These are phyloP conservation scores for Mortierella sp. DNA, from an alignment of 371 early-diverging fungal genomes.

Conservation along the genomic window DNA sequence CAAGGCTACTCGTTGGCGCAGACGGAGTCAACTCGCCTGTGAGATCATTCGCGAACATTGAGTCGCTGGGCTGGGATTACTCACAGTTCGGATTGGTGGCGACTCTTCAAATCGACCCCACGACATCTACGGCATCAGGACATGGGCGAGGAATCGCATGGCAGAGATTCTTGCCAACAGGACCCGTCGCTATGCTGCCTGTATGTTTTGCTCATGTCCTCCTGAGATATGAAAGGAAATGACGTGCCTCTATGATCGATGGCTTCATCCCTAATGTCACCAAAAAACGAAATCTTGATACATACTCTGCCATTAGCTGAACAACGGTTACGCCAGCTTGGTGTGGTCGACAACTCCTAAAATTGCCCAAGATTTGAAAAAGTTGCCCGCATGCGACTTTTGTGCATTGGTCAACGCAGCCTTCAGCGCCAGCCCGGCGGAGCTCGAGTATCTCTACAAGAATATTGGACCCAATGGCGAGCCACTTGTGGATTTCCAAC, in stretches of 20 bases:
- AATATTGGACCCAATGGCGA: conserved; percentile 62
- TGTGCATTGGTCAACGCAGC: conserved; percentile 85
- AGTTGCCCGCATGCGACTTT: conserved; percentile 73
- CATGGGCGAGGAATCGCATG: conserved; percentile 69
- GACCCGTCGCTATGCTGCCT: conserved; percentile 94
- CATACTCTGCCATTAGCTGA: conserved; percentile 57
- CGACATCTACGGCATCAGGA: conserved; percentile 55
- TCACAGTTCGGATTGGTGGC: conserved; percentile 90
- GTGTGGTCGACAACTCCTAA: conserved; percentile 90
- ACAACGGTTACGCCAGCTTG: conserved; percentile 77
- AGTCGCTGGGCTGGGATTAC: conserved; percentile 91
- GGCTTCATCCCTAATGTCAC: too few relatives aligned
- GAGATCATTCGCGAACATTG: conserved; percentile 84
- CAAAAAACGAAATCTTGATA: too few relatives aligned
- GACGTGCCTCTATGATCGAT: too few relatives aligned
- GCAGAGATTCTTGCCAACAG: conserved; percentile 95
- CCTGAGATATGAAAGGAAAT: background rate
- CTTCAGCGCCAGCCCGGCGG: conserved; percentile 75
- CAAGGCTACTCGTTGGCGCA: conserved; percentile 84
- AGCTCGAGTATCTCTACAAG: conserved; percentile 77
- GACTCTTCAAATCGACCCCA: conserved; percentile 76
- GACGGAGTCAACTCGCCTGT: conserved; percentile 94
- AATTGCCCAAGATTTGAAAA: conserved; percentile 71
- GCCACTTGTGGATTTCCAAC: conserved; percentile 60
- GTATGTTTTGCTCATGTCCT: conserved; percentile 51